A percentile compares a stretch with the other conserved stretches of the same genome.
phyloP scores from a whole-genome alignment of 345 rosid genomes.

The Hirschfeldia incana region DNA sequence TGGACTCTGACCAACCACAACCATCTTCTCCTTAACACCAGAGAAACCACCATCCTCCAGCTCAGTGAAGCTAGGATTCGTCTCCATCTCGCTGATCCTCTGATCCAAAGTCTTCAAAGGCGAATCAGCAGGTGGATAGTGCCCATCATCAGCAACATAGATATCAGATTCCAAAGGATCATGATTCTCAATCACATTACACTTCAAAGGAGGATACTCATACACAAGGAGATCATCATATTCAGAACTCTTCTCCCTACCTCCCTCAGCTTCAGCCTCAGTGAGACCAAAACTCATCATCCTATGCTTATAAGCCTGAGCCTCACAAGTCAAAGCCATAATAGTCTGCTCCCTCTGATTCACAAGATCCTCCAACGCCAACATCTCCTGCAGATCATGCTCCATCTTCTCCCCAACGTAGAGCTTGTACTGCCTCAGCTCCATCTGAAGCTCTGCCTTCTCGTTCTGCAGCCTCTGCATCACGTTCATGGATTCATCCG shows the following conservation, averaged over 20 bases:
- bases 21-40: constrained; percentile 60
- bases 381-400: constrained; percentile 72
- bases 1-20: constrained; percentile 75
- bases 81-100: constrained; percentile 77
- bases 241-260: constrained; percentile 45
- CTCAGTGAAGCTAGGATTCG: constrained; percentile 49
- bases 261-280: constrained; percentile 67
- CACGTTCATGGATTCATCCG: constrained; percentile 84
- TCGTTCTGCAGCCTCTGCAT: constrained; percentile 81
- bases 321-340: constrained; percentile 73
- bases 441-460: constrained; percentile 81
- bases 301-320: constrained; percentile 90
- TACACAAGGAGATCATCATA: constrained; percentile 48
- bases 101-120: constrained; percentile 77
- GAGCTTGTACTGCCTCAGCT: constrained; percentile 63
- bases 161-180: constrained; percentile 52
- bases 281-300: constrained; percentile 91
- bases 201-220: constrained; percentile 85
- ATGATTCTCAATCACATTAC: constrained; percentile 62
- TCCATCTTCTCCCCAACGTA: constrained; percentile 76
- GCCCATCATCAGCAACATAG: constrained; percentile 66
- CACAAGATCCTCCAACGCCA: constrained; percentile 63
- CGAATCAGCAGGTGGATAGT: constrained; percentile 73
- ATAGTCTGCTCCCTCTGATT: constrained; percentile 76
- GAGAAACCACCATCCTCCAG: constrained; percentile 55